Evolutionary conservation across 441 rosid genomes (phyloP).

Genomic region (Rhodomyrtus psidioides): DNA sequence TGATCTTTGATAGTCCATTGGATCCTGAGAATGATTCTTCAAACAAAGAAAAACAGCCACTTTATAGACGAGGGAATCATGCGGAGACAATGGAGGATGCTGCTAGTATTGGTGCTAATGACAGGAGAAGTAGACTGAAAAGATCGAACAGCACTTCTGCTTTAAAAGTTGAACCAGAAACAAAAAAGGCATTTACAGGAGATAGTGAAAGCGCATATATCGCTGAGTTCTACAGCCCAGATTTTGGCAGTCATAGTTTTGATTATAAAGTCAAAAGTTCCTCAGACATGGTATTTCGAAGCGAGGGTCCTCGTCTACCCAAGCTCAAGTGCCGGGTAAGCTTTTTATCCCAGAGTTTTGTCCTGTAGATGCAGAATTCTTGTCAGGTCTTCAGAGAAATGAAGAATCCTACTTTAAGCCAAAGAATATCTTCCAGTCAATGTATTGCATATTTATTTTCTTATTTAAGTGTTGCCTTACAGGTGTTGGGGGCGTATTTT

Average conservation of each 20-base stretch:
- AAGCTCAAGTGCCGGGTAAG: slow-evolving; percentile 89
- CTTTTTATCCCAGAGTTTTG: slow-evolving; percentile 4
- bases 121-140: slow-evolving; percentile 55
- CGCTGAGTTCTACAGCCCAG: slow-evolving; percentile 66
- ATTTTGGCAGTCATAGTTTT: slow-evolving; percentile 33
- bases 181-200: slow-evolving; percentile 38
- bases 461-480: slow-evolving; percentile 15
- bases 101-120: slow-evolving; percentile 23
- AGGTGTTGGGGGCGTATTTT: slow-evolving; percentile 95
- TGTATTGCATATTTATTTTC: neutral
- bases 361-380: neutral
- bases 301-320: slow-evolving; percentile 37
- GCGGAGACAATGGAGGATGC: slow-evolving; percentile 17
- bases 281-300: slow-evolving; percentile 26
- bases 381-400: neutral
- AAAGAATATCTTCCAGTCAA: neutral
- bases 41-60: neutral
- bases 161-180: slow-evolving; percentile 38
- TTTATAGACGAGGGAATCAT: slow-evolving; percentile 16
- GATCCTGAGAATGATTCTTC: slow-evolving; percentile 21
- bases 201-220: slow-evolving; percentile 52
- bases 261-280: slow-evolving; percentile 21
- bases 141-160: slow-evolving; percentile 85
- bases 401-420: neutral
- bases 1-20: slow-evolving; percentile 24